Conservation (phyloP, 2,329 filamentous ascomycete species). For the Fusarium humuli region DNA sequence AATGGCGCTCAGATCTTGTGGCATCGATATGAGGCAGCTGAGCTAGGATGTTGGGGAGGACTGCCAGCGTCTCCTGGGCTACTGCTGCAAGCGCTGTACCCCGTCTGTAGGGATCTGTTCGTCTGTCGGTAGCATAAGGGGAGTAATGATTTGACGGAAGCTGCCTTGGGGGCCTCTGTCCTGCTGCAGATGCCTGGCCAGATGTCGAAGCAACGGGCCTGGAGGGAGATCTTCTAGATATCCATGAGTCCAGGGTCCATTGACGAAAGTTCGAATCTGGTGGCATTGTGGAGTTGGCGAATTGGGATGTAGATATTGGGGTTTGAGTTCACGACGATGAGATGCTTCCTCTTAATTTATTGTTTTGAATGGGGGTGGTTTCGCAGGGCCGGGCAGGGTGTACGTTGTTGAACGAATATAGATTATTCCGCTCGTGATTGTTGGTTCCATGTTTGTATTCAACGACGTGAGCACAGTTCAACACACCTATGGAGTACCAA, state of each 20-base stretch:
- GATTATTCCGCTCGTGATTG: neutral
- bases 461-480: neutral
- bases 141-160: slow-evolving; percentile 19
- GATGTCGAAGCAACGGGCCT: slow-evolving; percentile 22
- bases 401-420: neutral
- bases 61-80: slow-evolving; percentile 60
- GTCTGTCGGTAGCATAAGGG: slow-evolving; percentile 11
- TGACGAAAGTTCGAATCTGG: slow-evolving; percentile 29
- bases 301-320: neutral
- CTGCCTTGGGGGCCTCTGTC: slow-evolving; percentile 17
- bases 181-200: slow-evolving; percentile 21
- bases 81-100: slow-evolving; percentile 52
- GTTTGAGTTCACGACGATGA: neutral
- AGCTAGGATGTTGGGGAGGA: slow-evolving; percentile 60
- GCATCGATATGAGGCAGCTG: slow-evolving; percentile 56
- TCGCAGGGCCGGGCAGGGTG: neutral
- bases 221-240: slow-evolving; percentile 25
- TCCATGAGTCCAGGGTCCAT: slow-evolving; percentile 47
- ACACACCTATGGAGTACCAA: neutral
- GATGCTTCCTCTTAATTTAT: neutral
- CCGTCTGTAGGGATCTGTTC: slow-evolving; percentile 36
- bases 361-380: neutral
- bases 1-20: slow-evolving; percentile 53
- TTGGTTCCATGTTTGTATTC: neutral
- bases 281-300: slow-evolving; percentile 8